Conservation (phyloP, 2,329 filamentous ascomycete species). For the Lizonia empirigonia region DNA sequence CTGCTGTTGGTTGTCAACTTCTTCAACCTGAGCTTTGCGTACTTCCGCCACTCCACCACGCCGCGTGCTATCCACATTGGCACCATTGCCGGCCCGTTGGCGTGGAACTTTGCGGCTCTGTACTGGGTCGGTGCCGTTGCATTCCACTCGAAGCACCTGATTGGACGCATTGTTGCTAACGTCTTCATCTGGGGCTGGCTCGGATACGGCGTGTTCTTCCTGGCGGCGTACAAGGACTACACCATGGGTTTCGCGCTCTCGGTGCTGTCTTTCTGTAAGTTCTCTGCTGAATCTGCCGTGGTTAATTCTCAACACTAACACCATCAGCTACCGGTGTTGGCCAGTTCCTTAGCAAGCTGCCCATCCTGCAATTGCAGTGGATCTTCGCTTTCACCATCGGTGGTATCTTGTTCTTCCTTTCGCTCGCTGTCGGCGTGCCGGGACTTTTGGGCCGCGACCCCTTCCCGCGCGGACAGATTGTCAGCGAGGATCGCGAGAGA, state of each 20-base stretch:
- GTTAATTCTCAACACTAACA: neutral
- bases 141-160: conserved; percentile 68
- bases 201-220: conserved; percentile 76
- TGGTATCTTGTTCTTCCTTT: conserved; percentile 72
- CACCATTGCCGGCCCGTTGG: conserved; percentile 76
- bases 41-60: conserved; percentile 77
- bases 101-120: conserved; percentile 83
- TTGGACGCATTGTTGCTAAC: conserved; percentile 82
- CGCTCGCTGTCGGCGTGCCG: conserved; percentile 68
- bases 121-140: conserved; percentile 90
- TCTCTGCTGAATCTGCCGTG: neutral
- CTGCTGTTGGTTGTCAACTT: conserved; percentile 80
- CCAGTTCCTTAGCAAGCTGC: conserved; percentile 73
- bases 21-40: conserved; percentile 76
- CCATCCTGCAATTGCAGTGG: conserved; percentile 84
- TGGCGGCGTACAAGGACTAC: conserved; percentile 73
- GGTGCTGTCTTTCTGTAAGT: conserved; percentile 70
- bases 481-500: conserved; percentile 58
- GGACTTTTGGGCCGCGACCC: conserved; percentile 64
- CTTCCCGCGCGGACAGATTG: conserved; percentile 54
- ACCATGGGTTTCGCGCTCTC: conserved; percentile 81
- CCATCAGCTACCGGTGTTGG: conserved; percentile 70
- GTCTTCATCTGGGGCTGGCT: conserved; percentile 86
- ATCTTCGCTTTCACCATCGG: conserved; percentile 90
- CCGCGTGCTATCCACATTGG: conserved; percentile 77